Percentiles rank a stretch among this genome's conserved stretches.
Evolutionary conservation across 352 stramenopile species (phyloP).

Genomic region (Nannochloropsis limnetica): DNA sequence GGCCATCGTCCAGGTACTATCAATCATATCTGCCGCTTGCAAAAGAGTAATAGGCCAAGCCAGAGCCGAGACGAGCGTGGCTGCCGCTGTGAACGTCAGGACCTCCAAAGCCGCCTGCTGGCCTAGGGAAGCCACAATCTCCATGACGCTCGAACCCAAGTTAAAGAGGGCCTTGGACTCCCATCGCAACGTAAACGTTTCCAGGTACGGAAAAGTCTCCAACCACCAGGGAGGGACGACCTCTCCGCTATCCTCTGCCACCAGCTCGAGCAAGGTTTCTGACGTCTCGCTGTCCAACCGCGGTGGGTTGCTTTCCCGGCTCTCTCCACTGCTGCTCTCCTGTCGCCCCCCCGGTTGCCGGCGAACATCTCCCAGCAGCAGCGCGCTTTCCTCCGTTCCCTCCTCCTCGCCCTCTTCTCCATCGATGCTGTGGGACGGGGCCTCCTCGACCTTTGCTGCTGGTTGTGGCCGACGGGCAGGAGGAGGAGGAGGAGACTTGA

Average conservation of each 20-base stretch:
- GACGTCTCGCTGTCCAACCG: not conserved
- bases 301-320: not conserved
- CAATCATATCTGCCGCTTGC: conserved; percentile 22
- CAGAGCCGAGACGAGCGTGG: not conserved
- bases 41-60: conserved; percentile 8
- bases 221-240: not conserved
- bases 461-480: no score
- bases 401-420: not conserved
- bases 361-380: not conserved
- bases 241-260: not conserved
- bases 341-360: not conserved
- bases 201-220: not conserved
- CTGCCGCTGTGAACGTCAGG: not conserved
- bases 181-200: conserved; percentile 14
- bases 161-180: not conserved
- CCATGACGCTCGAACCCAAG: not conserved
- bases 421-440: not conserved
- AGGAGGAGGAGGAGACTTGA: not conserved
- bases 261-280: not conserved
- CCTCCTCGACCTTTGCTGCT: not conserved
- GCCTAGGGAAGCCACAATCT: conserved; percentile 1
- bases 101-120: conserved; percentile 4
- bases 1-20: conserved; percentile 11
- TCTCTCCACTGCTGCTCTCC: no score
- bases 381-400: no score